phyloP scores from a whole-genome alignment of 768 basidiomycete genomes.

The Hygrophoropsis aurantiaca region DNA sequence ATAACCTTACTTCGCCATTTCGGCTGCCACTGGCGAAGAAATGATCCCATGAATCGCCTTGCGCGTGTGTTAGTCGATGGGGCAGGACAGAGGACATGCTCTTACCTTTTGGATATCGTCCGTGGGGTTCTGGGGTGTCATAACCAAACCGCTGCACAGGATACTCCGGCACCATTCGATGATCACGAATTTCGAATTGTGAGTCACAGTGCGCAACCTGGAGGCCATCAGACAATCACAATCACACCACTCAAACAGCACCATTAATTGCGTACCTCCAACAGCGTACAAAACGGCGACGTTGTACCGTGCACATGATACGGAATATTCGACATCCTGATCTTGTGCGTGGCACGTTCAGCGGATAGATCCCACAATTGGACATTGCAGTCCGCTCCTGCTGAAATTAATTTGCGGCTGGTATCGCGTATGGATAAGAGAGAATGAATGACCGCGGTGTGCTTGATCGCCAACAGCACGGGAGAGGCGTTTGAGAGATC shows the following conservation, averaged over 20 bases:
- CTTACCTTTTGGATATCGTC: slow-evolving; percentile 47
- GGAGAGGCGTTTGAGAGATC: slow-evolving; percentile 32
- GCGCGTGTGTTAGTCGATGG: slow-evolving; percentile 11
- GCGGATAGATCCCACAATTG: slow-evolving; percentile 47
- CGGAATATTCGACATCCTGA: slow-evolving; percentile 43
- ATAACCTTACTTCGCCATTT: slow-evolving; percentile 42
- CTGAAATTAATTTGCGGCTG: slow-evolving; percentile 46
- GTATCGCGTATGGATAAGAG: slow-evolving; percentile 44
- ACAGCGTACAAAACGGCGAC: slow-evolving; percentile 39
- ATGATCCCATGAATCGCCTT: slow-evolving; percentile 29
- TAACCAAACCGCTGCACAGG: slow-evolving; percentile 48
- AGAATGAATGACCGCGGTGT: slow-evolving; percentile 42
- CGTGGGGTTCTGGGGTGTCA: slow-evolving; percentile 32
- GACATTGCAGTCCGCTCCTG: slow-evolving; percentile 48
- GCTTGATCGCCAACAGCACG: slow-evolving; percentile 37
- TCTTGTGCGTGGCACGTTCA: slow-evolving; percentile 39
- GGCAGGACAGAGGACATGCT: background rate
- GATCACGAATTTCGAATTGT: slow-evolving; percentile 54
- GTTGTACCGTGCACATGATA: slow-evolving; percentile 41
- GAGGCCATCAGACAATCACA: slow-evolving; percentile 1
- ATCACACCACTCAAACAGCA: background rate
- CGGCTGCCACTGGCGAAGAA: slow-evolving; percentile 45
- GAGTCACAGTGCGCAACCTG: slow-evolving; percentile 51
- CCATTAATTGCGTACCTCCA: slow-evolving; percentile 41
- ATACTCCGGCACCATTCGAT: slow-evolving; percentile 34